Evolutionary conservation across 2,329 filamentous ascomycete species (phyloP).

Genomic region (Ceratocystis cubensis): DNA sequence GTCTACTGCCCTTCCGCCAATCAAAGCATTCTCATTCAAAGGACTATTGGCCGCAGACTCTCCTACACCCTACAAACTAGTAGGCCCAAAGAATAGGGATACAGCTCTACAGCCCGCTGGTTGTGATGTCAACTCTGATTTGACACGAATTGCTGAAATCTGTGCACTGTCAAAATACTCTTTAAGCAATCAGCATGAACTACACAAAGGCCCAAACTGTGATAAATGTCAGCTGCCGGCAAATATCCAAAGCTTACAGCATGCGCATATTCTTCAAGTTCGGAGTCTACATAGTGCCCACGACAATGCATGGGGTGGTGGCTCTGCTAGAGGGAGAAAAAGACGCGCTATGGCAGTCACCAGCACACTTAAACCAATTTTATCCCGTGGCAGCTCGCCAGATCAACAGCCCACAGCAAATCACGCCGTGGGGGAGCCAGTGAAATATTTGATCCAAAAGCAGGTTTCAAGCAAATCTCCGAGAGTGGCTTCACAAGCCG

Average conservation of each 20-base stretch:
- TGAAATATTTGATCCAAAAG: neutral
- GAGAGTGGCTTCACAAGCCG: no score
- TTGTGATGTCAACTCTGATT: neutral
- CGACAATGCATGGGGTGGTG: neutral
- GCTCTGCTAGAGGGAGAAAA: neutral
- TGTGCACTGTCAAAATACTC: slow-evolving; percentile 53
- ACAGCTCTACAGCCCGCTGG: slow-evolving; percentile 31
- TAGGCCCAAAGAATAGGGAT: neutral
- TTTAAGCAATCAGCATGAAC: slow-evolving; percentile 54
- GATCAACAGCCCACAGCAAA: neutral
- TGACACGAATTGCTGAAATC: slow-evolving; percentile 46
- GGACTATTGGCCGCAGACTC: slow-evolving; percentile 40
- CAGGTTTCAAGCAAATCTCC: neutral
- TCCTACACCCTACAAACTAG: neutral
- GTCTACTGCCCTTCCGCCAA: slow-evolving; percentile 36
- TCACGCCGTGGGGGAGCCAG: neutral
- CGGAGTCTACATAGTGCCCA: neutral
- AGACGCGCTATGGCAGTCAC: neutral
- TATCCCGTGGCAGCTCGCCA: neutral
- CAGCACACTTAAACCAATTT: neutral
- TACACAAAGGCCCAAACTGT: slow-evolving; percentile 33
- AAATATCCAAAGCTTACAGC: neutral
- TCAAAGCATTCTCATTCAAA: slow-evolving; percentile 53
- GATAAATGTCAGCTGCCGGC: neutral
- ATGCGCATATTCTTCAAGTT: neutral